Percentiles rank a stretch among this genome's conserved stretches.
Evolutionary conservation across 768 basidiomycete genomes (phyloP).

Genomic region (Tulasnella sp.): DNA sequence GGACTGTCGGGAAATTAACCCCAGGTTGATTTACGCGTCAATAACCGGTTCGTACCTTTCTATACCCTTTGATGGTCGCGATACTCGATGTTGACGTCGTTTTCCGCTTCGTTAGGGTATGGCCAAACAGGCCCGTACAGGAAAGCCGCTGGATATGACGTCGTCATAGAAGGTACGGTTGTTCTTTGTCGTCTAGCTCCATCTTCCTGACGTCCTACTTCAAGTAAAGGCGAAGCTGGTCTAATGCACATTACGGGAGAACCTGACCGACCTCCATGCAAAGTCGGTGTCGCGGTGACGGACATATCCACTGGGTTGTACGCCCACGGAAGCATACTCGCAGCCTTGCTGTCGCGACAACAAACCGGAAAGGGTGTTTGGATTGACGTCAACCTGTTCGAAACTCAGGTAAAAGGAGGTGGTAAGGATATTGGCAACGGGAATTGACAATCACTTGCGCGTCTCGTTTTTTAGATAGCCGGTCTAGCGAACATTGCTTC

Average conservation of each 20-base stretch:
- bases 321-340: slow-evolving; percentile 88
- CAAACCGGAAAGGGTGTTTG: slow-evolving; percentile 81
- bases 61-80: slow-evolving; percentile 27
- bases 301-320: slow-evolving; percentile 85
- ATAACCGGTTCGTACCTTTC: slow-evolving; percentile 59
- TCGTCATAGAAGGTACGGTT: slow-evolving; percentile 74
- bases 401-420: slow-evolving; percentile 60
- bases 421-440: background rate
- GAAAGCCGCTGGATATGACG: slow-evolving; percentile 79
- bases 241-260: slow-evolving; percentile 65
- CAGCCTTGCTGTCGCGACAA: slow-evolving; percentile 70
- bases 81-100: background rate
- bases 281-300: slow-evolving; percentile 93
- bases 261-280: slow-evolving; percentile 72
- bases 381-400: slow-evolving; percentile 91
- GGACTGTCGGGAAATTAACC: slow-evolving; percentile 69
- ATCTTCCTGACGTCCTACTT: background rate
- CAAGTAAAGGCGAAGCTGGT: slow-evolving; percentile 17
- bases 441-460: background rate
- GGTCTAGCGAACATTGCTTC: slow-evolving; percentile 88
- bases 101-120: slow-evolving; percentile 42
- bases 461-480: slow-evolving; percentile 56
- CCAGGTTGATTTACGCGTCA: slow-evolving; percentile 75
- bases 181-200: slow-evolving; percentile 42
- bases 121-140: slow-evolving; percentile 87